phyloP scores from a whole-genome alignment of 352 stramenopile genomes.

The Pythium coloratum region DNA sequence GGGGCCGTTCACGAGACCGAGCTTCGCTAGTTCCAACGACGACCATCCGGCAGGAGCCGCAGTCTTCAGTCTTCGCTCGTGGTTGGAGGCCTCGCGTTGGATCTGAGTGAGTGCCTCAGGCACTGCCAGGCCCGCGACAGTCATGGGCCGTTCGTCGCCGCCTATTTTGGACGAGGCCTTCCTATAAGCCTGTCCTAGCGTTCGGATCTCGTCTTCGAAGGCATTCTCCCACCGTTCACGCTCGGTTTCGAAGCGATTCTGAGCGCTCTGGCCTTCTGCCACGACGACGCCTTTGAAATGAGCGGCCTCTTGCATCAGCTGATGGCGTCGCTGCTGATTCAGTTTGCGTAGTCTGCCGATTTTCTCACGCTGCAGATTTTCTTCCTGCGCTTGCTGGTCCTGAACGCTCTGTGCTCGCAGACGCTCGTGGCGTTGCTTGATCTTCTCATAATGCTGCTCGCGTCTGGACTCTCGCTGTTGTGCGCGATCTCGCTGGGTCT shows the following conservation, averaged over 20 bases:
- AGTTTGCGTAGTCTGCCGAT: constrained; percentile 42
- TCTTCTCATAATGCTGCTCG: constrained; percentile 42
- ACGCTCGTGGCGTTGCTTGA: constrained; percentile 44
- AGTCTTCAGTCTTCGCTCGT: constrained; percentile 50
- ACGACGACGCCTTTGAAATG: constrained; percentile 24
- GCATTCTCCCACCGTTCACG: constrained; percentile 51
- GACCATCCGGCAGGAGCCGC: constrained; percentile 29
- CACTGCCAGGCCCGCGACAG: constrained; percentile 49
- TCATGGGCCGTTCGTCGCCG: constrained; percentile 37
- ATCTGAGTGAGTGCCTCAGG: constrained; percentile 52
- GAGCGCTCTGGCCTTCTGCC: constrained; percentile 21
- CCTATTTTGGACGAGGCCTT: constrained; percentile 29
- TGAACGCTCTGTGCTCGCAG: constrained; percentile 37
- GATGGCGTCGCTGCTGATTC: constrained; percentile 38
- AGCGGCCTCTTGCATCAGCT: constrained; percentile 39
- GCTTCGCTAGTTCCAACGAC: not conserved
- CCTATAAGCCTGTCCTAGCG: constrained; percentile 42
- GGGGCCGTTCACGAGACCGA: not conserved
- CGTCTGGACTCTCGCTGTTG: constrained; percentile 44
- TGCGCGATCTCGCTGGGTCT: constrained; percentile 37
- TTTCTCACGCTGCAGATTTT: constrained; percentile 28
- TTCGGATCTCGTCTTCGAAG: constrained; percentile 51
- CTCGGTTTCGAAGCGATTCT: constrained; percentile 31
- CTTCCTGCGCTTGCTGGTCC: constrained; percentile 25
- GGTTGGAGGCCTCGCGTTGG: constrained; percentile 37